Percentiles rank a stretch among this genome's conserved stretches.
Evolutionary conservation across 306 rosid species (phyloP).

Genomic region (Dryas drummondii): DNA sequence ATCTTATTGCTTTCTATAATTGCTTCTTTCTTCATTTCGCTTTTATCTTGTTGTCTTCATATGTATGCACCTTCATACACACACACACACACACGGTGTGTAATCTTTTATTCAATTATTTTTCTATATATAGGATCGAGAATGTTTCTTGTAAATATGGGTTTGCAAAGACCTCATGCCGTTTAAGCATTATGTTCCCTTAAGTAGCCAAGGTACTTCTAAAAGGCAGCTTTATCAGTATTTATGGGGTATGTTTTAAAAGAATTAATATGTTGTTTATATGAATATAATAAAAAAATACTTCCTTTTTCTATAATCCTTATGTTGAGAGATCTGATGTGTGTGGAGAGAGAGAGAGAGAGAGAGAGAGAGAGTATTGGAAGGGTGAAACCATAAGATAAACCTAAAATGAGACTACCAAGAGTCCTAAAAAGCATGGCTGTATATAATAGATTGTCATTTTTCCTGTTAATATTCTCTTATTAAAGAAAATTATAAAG

Average conservation of each 20-base stretch:
- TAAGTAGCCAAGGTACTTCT: not conserved
- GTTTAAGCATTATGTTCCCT: not conserved
- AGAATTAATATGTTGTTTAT: not conserved
- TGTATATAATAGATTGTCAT: no score
- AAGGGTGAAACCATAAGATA: no score
- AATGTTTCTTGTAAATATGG: not conserved
- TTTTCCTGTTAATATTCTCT: no score
- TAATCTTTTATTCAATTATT: not conserved
- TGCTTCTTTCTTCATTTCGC: conserved; percentile 7
- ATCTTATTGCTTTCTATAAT: conserved; percentile 8
- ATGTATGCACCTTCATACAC: not conserved
- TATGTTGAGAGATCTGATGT: not conserved
- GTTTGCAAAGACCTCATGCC: not conserved
- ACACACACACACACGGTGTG: not conserved
- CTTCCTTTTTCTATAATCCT: not conserved
- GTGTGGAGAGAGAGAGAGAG: not conserved
- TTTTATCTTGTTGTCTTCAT: not conserved
- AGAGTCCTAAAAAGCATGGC: no score
- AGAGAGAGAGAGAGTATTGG: no score
- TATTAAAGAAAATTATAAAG: no score
- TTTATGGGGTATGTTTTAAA: no score
- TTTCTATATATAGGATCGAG: not conserved
- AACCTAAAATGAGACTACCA: no score
- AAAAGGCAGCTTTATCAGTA: not conserved
- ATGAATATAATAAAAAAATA: not conserved